Base-by-base conservation (phyloP, 768 basidiomycete genomes). In the Flagelloscypha sp. region DNA sequence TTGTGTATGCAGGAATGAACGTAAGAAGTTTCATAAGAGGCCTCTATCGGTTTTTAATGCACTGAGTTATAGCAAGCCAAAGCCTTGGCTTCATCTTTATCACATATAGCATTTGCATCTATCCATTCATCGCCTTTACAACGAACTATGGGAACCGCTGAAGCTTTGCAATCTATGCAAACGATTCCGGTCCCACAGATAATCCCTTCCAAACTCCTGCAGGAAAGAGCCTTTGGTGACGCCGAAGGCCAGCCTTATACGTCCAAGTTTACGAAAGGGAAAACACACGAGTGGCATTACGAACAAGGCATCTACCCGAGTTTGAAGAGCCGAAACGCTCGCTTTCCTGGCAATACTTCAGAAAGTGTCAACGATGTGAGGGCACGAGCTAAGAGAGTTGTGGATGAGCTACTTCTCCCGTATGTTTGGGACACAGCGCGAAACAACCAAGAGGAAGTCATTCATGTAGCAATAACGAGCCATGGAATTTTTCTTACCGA, bases 401-500 rank as follows among this genome's bases (percentile, higher is more conserved):
- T 84, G 19, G 51, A 69, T 7, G 62, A 74, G 4, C 48, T 79
- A 12, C 48, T 84, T 7, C 47, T 80, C 46, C 72, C 77, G 3
- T 67, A 79, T 44, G 55, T 84, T n/a, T 42, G 54, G 51, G 48
- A 63, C 15, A 65, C 63, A 1, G 56, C 55, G 17, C 50, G 58
- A 36, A 53, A 58, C n/a, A 58, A 61, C 23, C 54, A 40, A 38
- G 48, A 56, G 27, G 60, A 61, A 22, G 44, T 66, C 3, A n/a
- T n/a, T n/a, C 70, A 78, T 41, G 52, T 86, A 17, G 82, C 74
- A 1, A 46, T 87, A 24, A 76, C 85, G 30, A 84, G 84, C 55
- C 85, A 89, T 53, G 83, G 86, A 1, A 46, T 84, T 15, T 78
- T 76, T 53, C 79, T 87, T 29, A 60, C 58, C 18, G 76, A 80